Conservation (phyloP, 495 filamentous ascomycete species). For the Neurospora tetrasperma region DNA sequence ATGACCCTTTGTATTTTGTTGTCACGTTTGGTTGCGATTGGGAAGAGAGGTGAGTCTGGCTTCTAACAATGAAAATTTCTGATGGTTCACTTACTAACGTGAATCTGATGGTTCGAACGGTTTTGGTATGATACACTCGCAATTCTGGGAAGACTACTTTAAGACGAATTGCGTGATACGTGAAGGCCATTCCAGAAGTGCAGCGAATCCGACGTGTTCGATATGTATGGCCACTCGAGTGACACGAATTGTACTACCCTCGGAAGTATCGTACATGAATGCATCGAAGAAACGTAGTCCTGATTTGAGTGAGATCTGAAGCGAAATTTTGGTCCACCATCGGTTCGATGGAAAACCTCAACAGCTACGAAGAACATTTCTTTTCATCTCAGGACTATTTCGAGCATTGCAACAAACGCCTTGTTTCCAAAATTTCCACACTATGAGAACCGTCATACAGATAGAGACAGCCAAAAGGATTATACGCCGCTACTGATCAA, state of each 20-base stretch:
- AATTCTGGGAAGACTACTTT: neutral
- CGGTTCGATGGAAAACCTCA: neutral
- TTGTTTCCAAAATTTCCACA: neutral
- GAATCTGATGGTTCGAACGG: neutral
- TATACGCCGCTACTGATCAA: neutral
- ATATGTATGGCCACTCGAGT: neutral
- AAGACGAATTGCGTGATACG: neutral
- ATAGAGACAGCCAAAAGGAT: neutral
- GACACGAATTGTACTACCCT: neutral
- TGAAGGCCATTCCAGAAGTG: neutral
- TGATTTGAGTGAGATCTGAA: neutral
- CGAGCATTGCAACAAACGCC: neutral
- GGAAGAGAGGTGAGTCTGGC: neutral
- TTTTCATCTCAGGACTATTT: neutral
- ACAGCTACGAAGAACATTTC: neutral
- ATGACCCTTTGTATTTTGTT: neutral
- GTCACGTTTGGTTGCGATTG: neutral
- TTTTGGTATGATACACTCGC: neutral
- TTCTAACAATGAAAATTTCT: neutral
- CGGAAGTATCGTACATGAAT: neutral
- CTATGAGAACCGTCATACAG: neutral
- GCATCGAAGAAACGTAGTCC: neutral
- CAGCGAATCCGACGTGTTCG: neutral
- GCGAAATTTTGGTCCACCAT: neutral
- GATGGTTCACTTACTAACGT: neutral